Evolutionary conservation across 2,329 filamentous ascomycete genomes (phyloP).

Genomic region (Exophiala aquamarina): DNA sequence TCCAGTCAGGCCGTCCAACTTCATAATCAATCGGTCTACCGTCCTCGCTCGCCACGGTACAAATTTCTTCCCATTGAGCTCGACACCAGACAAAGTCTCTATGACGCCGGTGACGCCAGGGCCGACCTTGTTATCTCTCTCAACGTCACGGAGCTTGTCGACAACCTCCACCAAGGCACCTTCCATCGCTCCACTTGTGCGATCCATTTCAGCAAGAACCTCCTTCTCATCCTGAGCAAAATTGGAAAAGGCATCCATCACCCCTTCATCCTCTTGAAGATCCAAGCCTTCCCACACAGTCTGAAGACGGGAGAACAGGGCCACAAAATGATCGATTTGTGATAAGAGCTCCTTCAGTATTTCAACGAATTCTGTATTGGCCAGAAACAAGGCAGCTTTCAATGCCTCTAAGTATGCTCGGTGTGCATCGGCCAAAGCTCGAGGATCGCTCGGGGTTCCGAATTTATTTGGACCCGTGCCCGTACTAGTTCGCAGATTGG

Average conservation of each 20-base stretch:
- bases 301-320: constrained; percentile 73
- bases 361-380: constrained; percentile 40
- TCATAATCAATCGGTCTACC: constrained; percentile 85
- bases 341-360: constrained; percentile 39
- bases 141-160: constrained; percentile 18
- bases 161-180: constrained; percentile 53
- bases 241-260: constrained; percentile 72
- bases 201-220: constrained; percentile 63
- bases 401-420: constrained; percentile 71
- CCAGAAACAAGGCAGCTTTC: constrained; percentile 44
- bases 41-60: constrained; percentile 72
- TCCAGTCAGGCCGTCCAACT: constrained; percentile 63
- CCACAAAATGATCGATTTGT: constrained; percentile 76
- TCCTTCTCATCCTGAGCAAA: constrained; percentile 71
- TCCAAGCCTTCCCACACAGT: constrained; percentile 75
- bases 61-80: constrained; percentile 56
- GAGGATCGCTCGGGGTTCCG: constrained; percentile 60
- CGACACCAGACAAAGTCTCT: constrained; percentile 58
- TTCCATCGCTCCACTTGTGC: constrained; percentile 66
- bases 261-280: constrained; percentile 77
- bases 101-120: constrained; percentile 64
- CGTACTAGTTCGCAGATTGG: constrained; percentile 5
- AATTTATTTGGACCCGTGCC: not conserved
- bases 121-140: constrained; percentile 20
- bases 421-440: constrained; percentile 79